phyloP scores from a whole-genome alignment of 192 early-diverging fungal species.

The Funneliformis mosseae region DNA sequence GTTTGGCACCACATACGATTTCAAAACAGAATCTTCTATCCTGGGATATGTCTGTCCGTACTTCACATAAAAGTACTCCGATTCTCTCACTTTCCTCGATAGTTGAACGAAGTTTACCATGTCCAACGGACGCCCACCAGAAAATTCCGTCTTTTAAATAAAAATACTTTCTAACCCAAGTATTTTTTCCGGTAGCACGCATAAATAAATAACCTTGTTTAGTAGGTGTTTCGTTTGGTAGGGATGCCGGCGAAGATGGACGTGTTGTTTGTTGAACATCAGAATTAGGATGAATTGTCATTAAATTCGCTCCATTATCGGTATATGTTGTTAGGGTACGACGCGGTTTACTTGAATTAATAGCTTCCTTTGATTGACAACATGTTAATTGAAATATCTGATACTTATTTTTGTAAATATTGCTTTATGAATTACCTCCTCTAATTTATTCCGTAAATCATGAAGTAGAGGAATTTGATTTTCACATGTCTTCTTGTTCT shows the following conservation, averaged over 20 bases:
- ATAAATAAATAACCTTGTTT: constrained; percentile 71
- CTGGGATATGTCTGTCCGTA: constrained; percentile 52
- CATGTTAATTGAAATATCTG: too few relatives aligned
- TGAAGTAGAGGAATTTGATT: constrained; percentile 38
- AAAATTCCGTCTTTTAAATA: constrained; percentile 64
- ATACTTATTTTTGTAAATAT: too few relatives aligned
- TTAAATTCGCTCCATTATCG: constrained; percentile 22
- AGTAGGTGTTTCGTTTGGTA: constrained; percentile 40
- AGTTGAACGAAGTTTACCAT: constrained; percentile 51
- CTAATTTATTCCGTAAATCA: constrained; percentile 34
- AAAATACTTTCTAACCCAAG: constrained; percentile 65
- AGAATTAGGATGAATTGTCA: neutral
- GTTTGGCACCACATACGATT: constrained; percentile 56
- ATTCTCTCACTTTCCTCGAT: constrained; percentile 58
- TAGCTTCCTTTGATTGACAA: constrained; percentile 3
- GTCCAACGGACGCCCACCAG: constrained; percentile 45
- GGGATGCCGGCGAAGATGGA: neutral
- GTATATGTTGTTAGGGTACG: neutral
- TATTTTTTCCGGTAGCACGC: constrained; percentile 51
- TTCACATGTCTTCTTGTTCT: constrained; percentile 40
- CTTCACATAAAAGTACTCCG: constrained; percentile 57
- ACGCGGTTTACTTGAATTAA: constrained; percentile 14
- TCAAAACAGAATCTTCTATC: constrained; percentile 77
- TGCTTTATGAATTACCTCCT: constrained; percentile 29
- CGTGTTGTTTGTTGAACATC: neutral